Conservation (phyloP, 2,329 filamentous ascomycete species). For the Domatiomyces catenatus region DNA sequence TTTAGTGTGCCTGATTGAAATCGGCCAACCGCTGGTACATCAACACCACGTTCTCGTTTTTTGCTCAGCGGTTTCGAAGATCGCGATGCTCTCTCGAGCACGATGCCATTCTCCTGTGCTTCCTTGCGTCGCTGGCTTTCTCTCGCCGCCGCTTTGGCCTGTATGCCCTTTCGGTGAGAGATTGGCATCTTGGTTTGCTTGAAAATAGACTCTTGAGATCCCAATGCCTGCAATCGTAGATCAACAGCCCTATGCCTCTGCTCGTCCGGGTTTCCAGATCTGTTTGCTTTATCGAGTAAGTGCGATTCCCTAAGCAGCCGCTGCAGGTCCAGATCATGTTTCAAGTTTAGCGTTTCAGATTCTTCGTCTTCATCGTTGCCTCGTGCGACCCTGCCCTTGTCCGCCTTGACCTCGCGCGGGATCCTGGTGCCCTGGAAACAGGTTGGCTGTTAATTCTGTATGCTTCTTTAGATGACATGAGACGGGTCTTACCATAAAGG, state of each 20-base stretch:
- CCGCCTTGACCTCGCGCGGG: conserved; percentile 4
- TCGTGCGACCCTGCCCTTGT: conserved; percentile 6
- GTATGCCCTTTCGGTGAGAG: conserved; percentile 71
- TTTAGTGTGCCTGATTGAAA: conserved; percentile 66
- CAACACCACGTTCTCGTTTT: conserved; percentile 49
- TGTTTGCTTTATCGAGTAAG: conserved; percentile 50
- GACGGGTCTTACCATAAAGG: conserved; percentile 51
- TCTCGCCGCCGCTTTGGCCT: conserved; percentile 45
- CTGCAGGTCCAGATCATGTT: conserved; percentile 85
- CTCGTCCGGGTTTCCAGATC: conserved; percentile 47
- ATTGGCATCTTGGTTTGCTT: conserved; percentile 80
- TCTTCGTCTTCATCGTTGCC: conserved; percentile 26
- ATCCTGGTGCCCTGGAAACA: background rate
- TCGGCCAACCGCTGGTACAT: conserved; percentile 63
- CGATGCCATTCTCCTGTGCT: conserved; percentile 77
- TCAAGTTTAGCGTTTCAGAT: conserved; percentile 52
- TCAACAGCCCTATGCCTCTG: conserved; percentile 71
- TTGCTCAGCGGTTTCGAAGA: conserved; percentile 22
- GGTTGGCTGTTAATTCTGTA: conserved; percentile 9
- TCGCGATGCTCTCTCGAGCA: conserved; percentile 49
- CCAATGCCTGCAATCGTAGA: conserved; percentile 65
- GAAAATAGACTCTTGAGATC: conserved; percentile 59
- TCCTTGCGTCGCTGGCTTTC: conserved; percentile 61
- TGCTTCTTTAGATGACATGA: background rate
- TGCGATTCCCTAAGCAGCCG: conserved; percentile 83